These are phyloP conservation scores for Saprolegnia parasitica DNA, from an alignment of 352 stramenopile genomes.

Conservation along the genomic window DNA sequence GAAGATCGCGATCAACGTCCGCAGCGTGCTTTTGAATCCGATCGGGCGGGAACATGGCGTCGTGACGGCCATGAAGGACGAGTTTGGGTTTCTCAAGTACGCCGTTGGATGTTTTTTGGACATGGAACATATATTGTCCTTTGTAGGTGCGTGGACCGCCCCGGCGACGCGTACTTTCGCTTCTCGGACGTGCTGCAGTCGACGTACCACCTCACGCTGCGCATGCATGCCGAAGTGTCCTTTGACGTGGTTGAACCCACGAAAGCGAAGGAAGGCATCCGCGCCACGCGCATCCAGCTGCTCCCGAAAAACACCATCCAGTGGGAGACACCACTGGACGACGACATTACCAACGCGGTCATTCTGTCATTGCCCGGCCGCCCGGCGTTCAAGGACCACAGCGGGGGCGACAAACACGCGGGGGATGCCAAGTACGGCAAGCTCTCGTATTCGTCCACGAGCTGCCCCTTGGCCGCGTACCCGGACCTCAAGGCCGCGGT, in stretches of 20 bases:
- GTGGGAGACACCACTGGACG: constrained; percentile 52
- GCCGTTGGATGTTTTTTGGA: constrained; percentile 1
- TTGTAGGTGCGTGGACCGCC: constrained; percentile 48
- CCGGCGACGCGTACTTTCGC: constrained; percentile 65
- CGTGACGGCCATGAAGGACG: constrained; percentile 66
- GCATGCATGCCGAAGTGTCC: constrained; percentile 52
- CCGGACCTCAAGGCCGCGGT: constrained; percentile 57
- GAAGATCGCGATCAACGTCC: constrained; percentile 57
- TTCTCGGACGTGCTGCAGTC: constrained; percentile 66
- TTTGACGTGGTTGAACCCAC: constrained; percentile 56
- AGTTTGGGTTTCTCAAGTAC: constrained; percentile 82
- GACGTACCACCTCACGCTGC: constrained; percentile 41
- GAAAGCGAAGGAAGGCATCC: constrained; percentile 43
- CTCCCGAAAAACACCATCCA: constrained; percentile 51
- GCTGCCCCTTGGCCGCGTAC: constrained; percentile 47
- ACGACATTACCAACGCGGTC: constrained; percentile 39
- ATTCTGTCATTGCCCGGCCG: constrained; percentile 43
- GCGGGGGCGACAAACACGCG: constrained; percentile 39
- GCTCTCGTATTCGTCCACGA: constrained; percentile 38
- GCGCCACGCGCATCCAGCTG: constrained; percentile 56
- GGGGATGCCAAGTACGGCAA: constrained; percentile 34
- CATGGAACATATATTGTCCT: neutral
- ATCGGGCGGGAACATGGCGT: constrained; percentile 63
- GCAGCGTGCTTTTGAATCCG: constrained; percentile 52
- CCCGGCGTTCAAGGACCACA: constrained; percentile 31